Evolutionary conservation across 176 grass and related monocot genomes (phyloP).

Genomic region (Melocanna baccifera): DNA sequence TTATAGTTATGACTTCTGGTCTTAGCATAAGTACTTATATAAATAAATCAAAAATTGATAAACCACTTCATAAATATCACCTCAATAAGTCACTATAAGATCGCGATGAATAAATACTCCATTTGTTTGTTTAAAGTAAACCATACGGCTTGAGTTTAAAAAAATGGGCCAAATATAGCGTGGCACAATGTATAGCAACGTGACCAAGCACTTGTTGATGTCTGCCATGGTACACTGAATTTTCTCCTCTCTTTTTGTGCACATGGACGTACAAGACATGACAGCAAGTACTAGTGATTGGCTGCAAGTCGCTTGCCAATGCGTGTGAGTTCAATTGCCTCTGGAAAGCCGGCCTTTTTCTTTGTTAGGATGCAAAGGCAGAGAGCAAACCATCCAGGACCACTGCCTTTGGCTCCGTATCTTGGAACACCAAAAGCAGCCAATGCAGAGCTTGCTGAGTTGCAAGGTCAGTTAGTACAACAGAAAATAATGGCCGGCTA

Average conservation of each 20-base stretch:
- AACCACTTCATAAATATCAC: too few relatives aligned
- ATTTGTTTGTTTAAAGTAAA: too few relatives aligned
- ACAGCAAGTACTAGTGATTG: not conserved
- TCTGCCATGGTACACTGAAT: constrained; percentile 34
- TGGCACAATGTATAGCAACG: not conserved
- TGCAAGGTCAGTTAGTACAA: constrained; percentile 26
- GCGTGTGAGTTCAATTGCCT: not conserved
- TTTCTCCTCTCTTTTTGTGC: constrained; percentile 5
- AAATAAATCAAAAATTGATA: too few relatives aligned
- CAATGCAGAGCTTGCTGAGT: constrained; percentile 41
- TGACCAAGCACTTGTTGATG: constrained; percentile 40
- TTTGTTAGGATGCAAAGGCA: constrained; percentile 20
- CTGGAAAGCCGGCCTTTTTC: constrained; percentile 23
- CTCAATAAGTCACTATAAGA: too few relatives aligned
- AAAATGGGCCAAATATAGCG: not conserved
- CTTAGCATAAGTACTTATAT: too few relatives aligned
- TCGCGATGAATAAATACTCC: too few relatives aligned
- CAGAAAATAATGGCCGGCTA: constrained; percentile 10
- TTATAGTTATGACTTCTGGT: too few relatives aligned
- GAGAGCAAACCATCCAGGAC: constrained; percentile 35
- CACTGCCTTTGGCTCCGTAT: constrained; percentile 46
- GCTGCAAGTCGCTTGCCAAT: not conserved
- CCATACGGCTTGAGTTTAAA: too few relatives aligned
- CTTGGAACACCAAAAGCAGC: constrained; percentile 60
- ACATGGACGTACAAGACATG: constrained; percentile 19